Conservation (phyloP, 1,284 basidiomycete species). For the Rhodotorula sp. region DNA sequence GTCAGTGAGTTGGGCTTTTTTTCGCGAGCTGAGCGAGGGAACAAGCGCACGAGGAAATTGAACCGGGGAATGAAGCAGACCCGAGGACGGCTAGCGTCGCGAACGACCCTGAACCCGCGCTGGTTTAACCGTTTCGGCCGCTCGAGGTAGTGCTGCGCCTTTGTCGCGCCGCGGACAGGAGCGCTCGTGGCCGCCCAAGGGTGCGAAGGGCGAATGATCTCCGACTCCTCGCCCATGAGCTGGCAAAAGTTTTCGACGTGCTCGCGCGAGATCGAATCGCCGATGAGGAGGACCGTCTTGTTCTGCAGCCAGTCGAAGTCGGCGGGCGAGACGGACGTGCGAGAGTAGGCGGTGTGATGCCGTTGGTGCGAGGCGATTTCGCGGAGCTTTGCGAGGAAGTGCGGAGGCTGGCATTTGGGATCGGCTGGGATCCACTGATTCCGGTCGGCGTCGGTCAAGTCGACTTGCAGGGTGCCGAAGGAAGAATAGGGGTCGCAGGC, state of each 20-base stretch:
- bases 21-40: background rate
- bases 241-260: slow-evolving; percentile 50
- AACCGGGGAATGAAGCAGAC: slow-evolving; percentile 50
- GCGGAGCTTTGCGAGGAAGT: slow-evolving; percentile 29
- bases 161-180: slow-evolving; percentile 22
- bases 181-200: slow-evolving; percentile 24
- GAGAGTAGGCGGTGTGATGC: background rate
- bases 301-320: slow-evolving; percentile 46
- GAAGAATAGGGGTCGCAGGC: slow-evolving; percentile 42
- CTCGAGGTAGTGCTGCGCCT: slow-evolving; percentile 29
- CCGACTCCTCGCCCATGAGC: slow-evolving; percentile 46
- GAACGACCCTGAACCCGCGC: slow-evolving; percentile 30
- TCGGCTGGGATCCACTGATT: slow-evolving; percentile 42
- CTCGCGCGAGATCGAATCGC: slow-evolving; percentile 49
- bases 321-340: background rate
- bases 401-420: slow-evolving; percentile 24
- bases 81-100: slow-evolving; percentile 47
- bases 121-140: slow-evolving; percentile 22
- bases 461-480: slow-evolving; percentile 39
- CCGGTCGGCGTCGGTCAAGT: slow-evolving; percentile 40
- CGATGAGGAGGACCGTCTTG: slow-evolving; percentile 50
- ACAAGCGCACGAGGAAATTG: slow-evolving; percentile 45
- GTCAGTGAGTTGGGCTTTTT: background rate
- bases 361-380: slow-evolving; percentile 15
- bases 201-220: slow-evolving; percentile 47